A percentile compares a stretch with the other conserved stretches of the same genome.
phyloP scores from a whole-genome alignment of 345 rosid genomes.

The Erysimum cheiranthoides region DNA sequence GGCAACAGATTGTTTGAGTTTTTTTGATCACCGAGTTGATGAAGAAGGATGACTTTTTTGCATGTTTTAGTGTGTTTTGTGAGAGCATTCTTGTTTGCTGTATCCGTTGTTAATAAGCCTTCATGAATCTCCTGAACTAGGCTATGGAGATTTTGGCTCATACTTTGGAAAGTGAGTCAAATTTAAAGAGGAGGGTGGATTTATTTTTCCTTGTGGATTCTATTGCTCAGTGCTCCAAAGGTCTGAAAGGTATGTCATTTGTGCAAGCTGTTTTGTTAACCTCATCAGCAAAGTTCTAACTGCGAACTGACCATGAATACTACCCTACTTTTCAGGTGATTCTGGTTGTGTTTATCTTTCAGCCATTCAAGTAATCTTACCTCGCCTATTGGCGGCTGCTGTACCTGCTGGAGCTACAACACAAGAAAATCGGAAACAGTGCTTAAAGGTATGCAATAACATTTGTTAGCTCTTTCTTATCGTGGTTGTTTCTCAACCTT shows the following conservation, averaged over 20 bases:
- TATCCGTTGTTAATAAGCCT: slow-evolving; percentile 23
- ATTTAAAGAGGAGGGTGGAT: slow-evolving; percentile 81
- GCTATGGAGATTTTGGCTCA: slow-evolving; percentile 74
- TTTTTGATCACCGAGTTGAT: slow-evolving; percentile 25
- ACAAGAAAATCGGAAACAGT: slow-evolving; percentile 84
- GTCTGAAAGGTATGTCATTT: slow-evolving; percentile 65
- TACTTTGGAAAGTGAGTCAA: slow-evolving; percentile 79
- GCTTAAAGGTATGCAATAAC: slow-evolving; percentile 68
- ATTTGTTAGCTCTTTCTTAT: slow-evolving; percentile 3
- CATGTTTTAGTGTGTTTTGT: slow-evolving; percentile 3
- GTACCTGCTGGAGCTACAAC: slow-evolving; percentile 85
- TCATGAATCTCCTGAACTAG: slow-evolving; percentile 46
- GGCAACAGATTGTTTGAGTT: slow-evolving; percentile 5
- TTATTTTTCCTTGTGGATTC: slow-evolving; percentile 97
- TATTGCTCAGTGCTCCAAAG: slow-evolving; percentile 86
- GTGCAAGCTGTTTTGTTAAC: background rate
- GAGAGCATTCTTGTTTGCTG: slow-evolving; percentile 19
- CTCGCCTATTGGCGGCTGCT: slow-evolving; percentile 78
- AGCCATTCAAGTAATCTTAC: slow-evolving; percentile 71
- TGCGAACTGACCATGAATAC: background rate
- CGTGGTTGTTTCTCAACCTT: background rate
- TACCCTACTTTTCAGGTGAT: slow-evolving; percentile 61
- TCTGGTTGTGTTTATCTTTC: slow-evolving; percentile 70
- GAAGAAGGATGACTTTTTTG: slow-evolving; percentile 7
- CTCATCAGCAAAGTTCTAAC: background rate